Conservation (phyloP, 164 flowering plant genomes). For the Brasenia schreberi region DNA sequence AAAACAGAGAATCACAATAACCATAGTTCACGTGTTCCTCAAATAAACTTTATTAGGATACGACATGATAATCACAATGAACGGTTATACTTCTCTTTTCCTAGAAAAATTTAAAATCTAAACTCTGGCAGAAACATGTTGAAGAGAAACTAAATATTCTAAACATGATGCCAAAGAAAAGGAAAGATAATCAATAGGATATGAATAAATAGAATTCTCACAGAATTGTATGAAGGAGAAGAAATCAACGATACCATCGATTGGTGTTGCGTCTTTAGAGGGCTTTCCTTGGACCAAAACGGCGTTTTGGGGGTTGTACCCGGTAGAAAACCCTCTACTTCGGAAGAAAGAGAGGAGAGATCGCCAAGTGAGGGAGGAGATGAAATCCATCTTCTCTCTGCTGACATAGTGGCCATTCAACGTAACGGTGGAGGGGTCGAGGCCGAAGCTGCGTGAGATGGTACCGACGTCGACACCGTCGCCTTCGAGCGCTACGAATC, state of each 20-base stretch:
- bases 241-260: not conserved
- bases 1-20: no score
- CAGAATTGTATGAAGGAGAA: not conserved
- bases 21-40: no score
- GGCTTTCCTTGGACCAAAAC: conserved; percentile 54
- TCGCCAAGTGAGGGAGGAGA: conserved; percentile 68
- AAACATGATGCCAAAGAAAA: not conserved
- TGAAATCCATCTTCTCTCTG: conserved; percentile 34
- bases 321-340: conserved; percentile 45
- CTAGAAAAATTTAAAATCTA: no score
- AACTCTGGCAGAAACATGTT: no score
- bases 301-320: conserved; percentile 18
- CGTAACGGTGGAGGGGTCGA: conserved; percentile 51
- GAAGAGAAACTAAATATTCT: not conserved
- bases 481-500: conserved; percentile 26
- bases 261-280: conserved; percentile 16
- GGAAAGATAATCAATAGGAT: not conserved
- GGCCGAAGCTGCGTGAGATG: conserved; percentile 47
- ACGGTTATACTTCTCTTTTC: no score
- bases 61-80: no score
- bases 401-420: conserved; percentile 65
- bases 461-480: conserved; percentile 49
- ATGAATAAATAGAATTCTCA: not conserved
- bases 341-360: conserved; percentile 64
- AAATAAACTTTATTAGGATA: no score